phyloP scores from a whole-genome alignment of 2,329 filamentous ascomycete species.

The Talaromyces sp. region DNA sequence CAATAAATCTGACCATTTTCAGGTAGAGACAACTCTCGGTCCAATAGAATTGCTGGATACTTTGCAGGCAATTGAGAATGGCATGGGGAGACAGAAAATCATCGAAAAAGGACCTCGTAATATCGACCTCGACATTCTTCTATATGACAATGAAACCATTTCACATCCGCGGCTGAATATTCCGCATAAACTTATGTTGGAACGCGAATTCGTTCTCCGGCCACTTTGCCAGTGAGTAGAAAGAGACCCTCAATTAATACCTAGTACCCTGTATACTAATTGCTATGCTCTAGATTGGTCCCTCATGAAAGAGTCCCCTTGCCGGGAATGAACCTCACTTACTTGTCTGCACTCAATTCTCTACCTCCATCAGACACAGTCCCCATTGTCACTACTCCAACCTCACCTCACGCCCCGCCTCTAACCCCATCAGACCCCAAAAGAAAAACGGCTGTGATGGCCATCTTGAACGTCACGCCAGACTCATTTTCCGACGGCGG shows the following conservation, averaged over 20 bases:
- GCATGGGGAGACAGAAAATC: slow-evolving; percentile 72
- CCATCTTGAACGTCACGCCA: slow-evolving; percentile 87
- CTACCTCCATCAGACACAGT: slow-evolving; percentile 29
- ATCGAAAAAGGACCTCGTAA: slow-evolving; percentile 92
- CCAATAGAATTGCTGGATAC: slow-evolving; percentile 72
- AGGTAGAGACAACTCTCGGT: slow-evolving; percentile 75
- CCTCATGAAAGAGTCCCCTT: slow-evolving; percentile 32
- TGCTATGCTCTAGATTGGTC: slow-evolving; percentile 29
- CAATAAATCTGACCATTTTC: slow-evolving; percentile 4
- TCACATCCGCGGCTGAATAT: slow-evolving; percentile 69
- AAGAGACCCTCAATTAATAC: neutral
- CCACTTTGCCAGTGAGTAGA: slow-evolving; percentile 57
- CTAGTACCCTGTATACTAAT: slow-evolving; percentile 10
- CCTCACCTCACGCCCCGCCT: slow-evolving; percentile 38
- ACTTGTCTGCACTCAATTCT: slow-evolving; percentile 27
- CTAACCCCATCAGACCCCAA: slow-evolving; percentile 52
- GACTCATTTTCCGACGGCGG: slow-evolving; percentile 97
- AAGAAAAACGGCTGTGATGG: slow-evolving; percentile 75
- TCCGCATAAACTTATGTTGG: slow-evolving; percentile 77
- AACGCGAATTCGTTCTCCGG: slow-evolving; percentile 88
- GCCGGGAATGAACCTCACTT: slow-evolving; percentile 23
- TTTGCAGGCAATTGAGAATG: slow-evolving; percentile 76
- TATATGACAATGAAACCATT: slow-evolving; percentile 66
- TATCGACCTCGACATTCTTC: slow-evolving; percentile 87
- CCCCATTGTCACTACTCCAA: slow-evolving; percentile 33